These are phyloP conservation scores for Nasturtium officinale DNA, from an alignment of 345 rosid species.

Conservation along the genomic window DNA sequence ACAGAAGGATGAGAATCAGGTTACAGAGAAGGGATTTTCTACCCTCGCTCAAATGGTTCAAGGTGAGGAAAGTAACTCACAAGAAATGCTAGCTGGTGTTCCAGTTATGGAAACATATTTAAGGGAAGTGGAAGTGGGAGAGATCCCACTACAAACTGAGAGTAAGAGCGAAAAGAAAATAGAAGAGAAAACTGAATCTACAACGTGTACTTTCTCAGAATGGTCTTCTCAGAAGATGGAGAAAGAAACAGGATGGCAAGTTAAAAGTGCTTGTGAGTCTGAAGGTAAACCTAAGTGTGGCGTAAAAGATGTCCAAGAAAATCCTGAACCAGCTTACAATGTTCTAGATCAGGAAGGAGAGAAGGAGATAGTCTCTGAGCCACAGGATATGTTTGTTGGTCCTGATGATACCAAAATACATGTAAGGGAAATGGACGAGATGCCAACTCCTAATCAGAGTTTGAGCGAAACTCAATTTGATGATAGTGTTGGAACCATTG, in stretches of 20 bases:
- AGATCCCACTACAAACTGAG: constrained; percentile 44
- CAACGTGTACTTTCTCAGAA: constrained; percentile 23
- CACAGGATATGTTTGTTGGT: constrained; percentile 37
- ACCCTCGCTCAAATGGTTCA: constrained; percentile 39
- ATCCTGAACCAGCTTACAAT: constrained; percentile 39
- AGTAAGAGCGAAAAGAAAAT: constrained; percentile 18
- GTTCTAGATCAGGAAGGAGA: constrained; percentile 46
- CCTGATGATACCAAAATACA: constrained; percentile 35
- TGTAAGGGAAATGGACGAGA: constrained; percentile 45
- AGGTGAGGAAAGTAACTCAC: constrained; percentile 45
- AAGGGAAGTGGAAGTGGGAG: constrained; percentile 44
- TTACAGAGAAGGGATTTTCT: constrained; percentile 37
- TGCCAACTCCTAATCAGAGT: constrained; percentile 43
- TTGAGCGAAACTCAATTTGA: constrained; percentile 14
- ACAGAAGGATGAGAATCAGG: constrained; percentile 42
- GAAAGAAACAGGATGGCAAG: constrained; percentile 28
- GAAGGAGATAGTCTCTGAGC: constrained; percentile 30
- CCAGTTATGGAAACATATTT: constrained; percentile 40
- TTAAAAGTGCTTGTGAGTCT: constrained; percentile 18
- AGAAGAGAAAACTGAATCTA: constrained; percentile 35
- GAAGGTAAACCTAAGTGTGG: constrained; percentile 32
- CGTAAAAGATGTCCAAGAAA: constrained; percentile 25
- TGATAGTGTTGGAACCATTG: constrained; percentile 36
- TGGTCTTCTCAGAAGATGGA: constrained; percentile 23
- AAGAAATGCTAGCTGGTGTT: constrained; percentile 32